Base-by-base conservation (phyloP, 768 basidiomycete species). In the Filobasidium wieringae region DNA sequence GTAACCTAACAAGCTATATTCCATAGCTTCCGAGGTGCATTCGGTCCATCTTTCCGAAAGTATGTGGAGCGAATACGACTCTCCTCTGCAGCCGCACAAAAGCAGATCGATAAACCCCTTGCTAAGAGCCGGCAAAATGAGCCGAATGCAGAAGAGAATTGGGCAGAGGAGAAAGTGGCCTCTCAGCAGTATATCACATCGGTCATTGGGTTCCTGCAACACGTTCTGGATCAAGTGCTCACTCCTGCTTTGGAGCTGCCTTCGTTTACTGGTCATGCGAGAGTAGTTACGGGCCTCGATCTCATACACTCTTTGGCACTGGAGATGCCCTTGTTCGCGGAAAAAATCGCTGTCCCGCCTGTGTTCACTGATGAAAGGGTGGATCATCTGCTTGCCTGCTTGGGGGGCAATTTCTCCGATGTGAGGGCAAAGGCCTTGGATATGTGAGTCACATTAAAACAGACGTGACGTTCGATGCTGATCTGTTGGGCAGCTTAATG, bases 351-450 rank as follows among this genome's bases (percentile, higher is more conserved):
- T 24, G 47, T 40, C 41, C 52, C 54, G 19, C 9, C 15, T 14
- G 53, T 68, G 19, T 68, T 58, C 52, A 69, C 66, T 4, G 36
- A 54, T 41, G 58, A 63, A 14, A 62, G 66, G 39, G 67, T 70
- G 34, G 65, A 68, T 8, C 34, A 58, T 24, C 55, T 73, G 17
- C 34, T 73, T 6, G 60, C 59, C 0, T 73, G 72, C 61, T 65
- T 72, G 17, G 60, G 60, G 15, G 68, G 68, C 60, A 66, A 72
- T 31, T 73, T 67, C 59, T 64, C 70, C 0, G 72, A 73, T 52
- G 64, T 73, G 7, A 33, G 72, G 19, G 40, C 33, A 9, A 53
- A 61, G 33, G 65, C 72, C 2, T 55, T 66, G 39, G 43, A 58
- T 12, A 65, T 73, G 72, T 73, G 36, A 65, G 72, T 65, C 9